Evolutionary conservation across 441 rosid genomes (phyloP), one percentile per base, ranked within the genome.

Genomic region (Croton laevigatus): DNA sequence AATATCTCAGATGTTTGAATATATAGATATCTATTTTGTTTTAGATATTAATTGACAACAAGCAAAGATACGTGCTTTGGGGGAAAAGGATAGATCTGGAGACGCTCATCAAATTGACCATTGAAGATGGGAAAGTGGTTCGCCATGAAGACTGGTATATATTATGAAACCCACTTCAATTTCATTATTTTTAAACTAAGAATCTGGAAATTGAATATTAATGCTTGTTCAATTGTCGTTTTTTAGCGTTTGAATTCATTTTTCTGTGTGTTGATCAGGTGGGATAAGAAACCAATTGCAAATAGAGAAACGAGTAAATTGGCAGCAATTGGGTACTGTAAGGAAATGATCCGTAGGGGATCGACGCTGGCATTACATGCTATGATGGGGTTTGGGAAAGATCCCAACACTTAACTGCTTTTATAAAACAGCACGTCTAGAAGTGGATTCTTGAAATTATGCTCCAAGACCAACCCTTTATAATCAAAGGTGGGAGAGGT

Each of bases 71-170:
- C 79, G 84, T 85, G 82, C 76, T 89, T 79, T 3, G 86, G 72
- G 97, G 97, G 67, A 91, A 57, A 78, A 73, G 79, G 76, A 86
- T 93, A 68, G 81, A 85, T 59, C 82, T 93, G 94, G 81, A 84
- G 64, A 88, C 97, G 60, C 93, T 93, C 53, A 91, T 91, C 69
- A 87, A 77, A 84, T 81, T 93, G 64, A 27, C 79, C 34, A 81
- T 87, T 42, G 88, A 85, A 84, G 70, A 89, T 60, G 94, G 86
- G 16, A 93, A 89, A 85, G 85, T 93, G 66, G 78, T 87, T 61
- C 90, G 89, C 27, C 98, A 88, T 16, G 96, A 93, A 84, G 97
- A 93, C 73, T 86, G 90, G 98, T 93, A 91, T n/a, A 75, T 37
- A 11, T 19, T 68, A 6, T 68, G 6, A 19, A 40, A n/a, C n/a